phyloP scores from a whole-genome alignment of 495 filamentous ascomycete species.

The Aspergillus indologenus region DNA sequence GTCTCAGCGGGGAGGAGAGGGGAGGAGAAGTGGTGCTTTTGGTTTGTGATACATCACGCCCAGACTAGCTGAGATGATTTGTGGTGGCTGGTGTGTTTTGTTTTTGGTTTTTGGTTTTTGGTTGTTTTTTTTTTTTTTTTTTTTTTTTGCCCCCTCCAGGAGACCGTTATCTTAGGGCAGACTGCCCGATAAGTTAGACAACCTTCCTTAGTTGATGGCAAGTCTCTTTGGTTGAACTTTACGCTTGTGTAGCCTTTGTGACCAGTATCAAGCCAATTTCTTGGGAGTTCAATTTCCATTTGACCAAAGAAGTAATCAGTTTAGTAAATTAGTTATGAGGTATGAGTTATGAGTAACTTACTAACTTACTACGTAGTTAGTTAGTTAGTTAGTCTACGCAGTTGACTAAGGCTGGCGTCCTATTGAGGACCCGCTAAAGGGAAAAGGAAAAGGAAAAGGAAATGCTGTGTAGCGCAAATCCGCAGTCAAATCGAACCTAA shows the following conservation, averaged over 20 bases:
- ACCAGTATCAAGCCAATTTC: neutral
- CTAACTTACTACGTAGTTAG: too few relatives aligned
- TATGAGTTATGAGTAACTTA: too few relatives aligned
- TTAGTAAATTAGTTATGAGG: too few relatives aligned
- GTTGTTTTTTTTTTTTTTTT: neutral
- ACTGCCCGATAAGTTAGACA: neutral
- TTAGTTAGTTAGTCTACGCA: too few relatives aligned
- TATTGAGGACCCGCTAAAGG: neutral
- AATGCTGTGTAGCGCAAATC: neutral
- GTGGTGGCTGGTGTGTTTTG: neutral
- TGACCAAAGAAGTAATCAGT: too few relatives aligned
- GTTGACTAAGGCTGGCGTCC: too few relatives aligned
- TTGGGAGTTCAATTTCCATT: too few relatives aligned
- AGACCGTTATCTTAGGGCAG: neutral
- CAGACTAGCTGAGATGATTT: neutral
- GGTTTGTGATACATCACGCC: conserved; percentile 3
- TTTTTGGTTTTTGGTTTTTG: neutral
- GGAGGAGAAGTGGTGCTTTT: neutral
- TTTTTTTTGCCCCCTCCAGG: neutral
- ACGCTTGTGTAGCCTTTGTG: neutral
- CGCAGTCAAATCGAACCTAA: neutral
- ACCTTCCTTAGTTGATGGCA: neutral
- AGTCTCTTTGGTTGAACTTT: neutral
- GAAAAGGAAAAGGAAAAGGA: neutral
- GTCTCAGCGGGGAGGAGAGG: conserved; percentile 1